These are phyloP conservation scores for Recurvomyces mirabilis DNA, from an alignment of 495 filamentous ascomycete genomes.

Conservation along the genomic window DNA sequence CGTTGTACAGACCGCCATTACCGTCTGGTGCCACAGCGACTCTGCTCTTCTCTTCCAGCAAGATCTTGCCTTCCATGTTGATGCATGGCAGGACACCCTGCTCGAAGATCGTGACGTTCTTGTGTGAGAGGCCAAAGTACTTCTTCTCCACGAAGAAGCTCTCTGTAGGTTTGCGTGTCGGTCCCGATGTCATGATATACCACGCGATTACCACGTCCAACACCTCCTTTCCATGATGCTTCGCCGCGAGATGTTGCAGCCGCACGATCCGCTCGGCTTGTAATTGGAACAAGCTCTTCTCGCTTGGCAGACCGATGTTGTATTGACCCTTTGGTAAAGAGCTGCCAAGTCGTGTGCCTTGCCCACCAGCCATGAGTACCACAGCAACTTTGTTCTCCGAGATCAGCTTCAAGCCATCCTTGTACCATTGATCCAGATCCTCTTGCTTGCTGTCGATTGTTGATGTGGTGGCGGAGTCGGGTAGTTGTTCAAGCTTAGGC, in stretches of 20 bases:
- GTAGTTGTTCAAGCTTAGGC: constrained; percentile 73
- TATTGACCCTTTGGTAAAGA: constrained; percentile 94
- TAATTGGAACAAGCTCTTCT: constrained; percentile 93
- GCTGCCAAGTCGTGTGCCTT: constrained; percentile 90
- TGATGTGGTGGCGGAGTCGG: constrained; percentile 76
- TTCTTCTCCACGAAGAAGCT: constrained; percentile 80
- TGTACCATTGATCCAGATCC: constrained; percentile 75
- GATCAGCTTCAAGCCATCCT: constrained; percentile 73
- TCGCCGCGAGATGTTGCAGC: constrained; percentile 71
- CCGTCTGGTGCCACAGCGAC: constrained; percentile 97
- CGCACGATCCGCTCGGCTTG: constrained; percentile 87
- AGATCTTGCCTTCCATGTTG: constrained; percentile 93
- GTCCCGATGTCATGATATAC: constrained; percentile 99
- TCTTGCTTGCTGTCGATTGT: constrained; percentile 77
- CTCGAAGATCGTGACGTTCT: constrained; percentile 89
- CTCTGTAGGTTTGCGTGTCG: constrained; percentile 85
- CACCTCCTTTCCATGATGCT: constrained; percentile 47
- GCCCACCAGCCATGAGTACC: constrained; percentile 92
- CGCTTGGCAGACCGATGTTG: constrained; percentile 82
- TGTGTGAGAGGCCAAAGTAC: constrained; percentile 78
- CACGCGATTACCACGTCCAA: constrained; percentile 64
- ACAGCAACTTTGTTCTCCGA: constrained; percentile 85
- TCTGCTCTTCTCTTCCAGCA: constrained; percentile 81
- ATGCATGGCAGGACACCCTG: constrained; percentile 95
- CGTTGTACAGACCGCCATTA: constrained; percentile 94